These are phyloP conservation scores for Cyclotella choctawhatcheeana DNA, from an alignment of 108 stramenopile genomes.

Conservation along the genomic window DNA sequence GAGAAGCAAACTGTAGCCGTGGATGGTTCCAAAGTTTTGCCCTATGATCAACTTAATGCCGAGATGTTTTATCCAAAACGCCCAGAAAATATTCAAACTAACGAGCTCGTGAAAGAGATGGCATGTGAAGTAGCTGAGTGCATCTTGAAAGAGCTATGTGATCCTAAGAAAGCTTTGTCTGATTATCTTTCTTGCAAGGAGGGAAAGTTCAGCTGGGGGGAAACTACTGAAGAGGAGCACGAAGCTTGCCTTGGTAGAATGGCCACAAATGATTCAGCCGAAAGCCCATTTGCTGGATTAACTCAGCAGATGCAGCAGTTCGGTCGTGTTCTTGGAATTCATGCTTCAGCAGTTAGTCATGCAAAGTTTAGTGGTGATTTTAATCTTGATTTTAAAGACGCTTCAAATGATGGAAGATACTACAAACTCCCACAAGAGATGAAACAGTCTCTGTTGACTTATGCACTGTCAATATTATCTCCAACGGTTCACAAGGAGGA, in stretches of 20 bases:
- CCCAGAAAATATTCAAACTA: conserved; percentile 2
- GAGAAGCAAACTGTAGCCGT: conserved; percentile 4
- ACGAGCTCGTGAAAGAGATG: conserved; percentile 1
- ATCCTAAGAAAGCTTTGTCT: background rate
- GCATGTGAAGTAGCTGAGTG: conserved; percentile 3
- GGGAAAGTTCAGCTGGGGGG: background rate
- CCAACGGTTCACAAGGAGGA: too few relatives aligned
- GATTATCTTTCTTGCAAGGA: background rate
- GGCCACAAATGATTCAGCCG: conserved; percentile 14
- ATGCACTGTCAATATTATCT: too few relatives aligned
- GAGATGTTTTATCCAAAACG: conserved; percentile 24
- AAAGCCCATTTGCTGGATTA: conserved; percentile 13
- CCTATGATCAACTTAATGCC: conserved; percentile 8
- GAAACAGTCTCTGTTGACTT: too few relatives aligned
- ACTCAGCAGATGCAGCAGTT: conserved; percentile 4
- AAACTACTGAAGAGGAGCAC: conserved; percentile 1
- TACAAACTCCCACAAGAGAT: too few relatives aligned
- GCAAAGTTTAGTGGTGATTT: background rate
- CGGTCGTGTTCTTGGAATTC: conserved; percentile 7
- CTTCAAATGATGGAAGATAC: too few relatives aligned
- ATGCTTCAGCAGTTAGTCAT: conserved; percentile 13
- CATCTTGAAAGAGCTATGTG: background rate
- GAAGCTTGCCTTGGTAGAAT: conserved; percentile 14
- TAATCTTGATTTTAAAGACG: too few relatives aligned
- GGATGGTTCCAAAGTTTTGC: conserved; percentile 22